Conservation (phyloP, 2,329 filamentous ascomycete genomes). For the Aspergillus novofumigatus region DNA sequence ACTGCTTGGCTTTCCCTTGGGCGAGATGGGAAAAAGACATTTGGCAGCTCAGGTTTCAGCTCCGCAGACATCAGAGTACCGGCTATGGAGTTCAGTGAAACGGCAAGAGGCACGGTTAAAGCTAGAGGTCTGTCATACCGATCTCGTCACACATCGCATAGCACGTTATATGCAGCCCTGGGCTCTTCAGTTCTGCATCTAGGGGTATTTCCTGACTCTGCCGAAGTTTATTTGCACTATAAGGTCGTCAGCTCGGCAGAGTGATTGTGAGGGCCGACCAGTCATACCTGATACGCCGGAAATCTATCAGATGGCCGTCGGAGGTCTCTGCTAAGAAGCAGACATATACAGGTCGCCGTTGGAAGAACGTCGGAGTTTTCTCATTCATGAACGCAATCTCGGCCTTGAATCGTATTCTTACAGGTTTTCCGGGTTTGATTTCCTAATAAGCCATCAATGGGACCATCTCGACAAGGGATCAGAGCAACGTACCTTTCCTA, state of each 20-base stretch:
- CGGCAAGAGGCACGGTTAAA: neutral
- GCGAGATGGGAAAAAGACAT: constrained; percentile 39
- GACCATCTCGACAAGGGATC: constrained; percentile 18
- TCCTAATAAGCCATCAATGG: constrained; percentile 23
- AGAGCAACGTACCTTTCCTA: constrained; percentile 41
- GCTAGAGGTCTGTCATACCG: constrained; percentile 40
- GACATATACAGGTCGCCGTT: constrained; percentile 60
- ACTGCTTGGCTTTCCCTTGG: constrained; percentile 1
- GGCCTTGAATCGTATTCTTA: constrained; percentile 60
- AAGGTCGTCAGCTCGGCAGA: constrained; percentile 7
- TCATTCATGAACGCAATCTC: constrained; percentile 70
- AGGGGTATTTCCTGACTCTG: constrained; percentile 59
- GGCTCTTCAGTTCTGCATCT: constrained; percentile 51
- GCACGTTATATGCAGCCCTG: constrained; percentile 59
- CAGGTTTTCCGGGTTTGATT: constrained; percentile 37
- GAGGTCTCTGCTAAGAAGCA: constrained; percentile 72
- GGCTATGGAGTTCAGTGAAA: constrained; percentile 36
- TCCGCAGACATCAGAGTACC: constrained; percentile 54
- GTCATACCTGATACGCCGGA: constrained; percentile 54
- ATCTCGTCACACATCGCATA: constrained; percentile 83
- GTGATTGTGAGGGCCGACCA: constrained; percentile 16
- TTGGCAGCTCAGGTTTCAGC: constrained; percentile 48
- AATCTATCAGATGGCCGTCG: constrained; percentile 66
- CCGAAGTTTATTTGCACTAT: constrained; percentile 61
- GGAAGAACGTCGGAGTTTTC: constrained; percentile 58